A percentile compares a stretch with the other conserved stretches of the same genome.
phyloP scores from a whole-genome alignment of 2,329 filamentous ascomycete genomes.

The Aspergillus novoparasiticus region DNA sequence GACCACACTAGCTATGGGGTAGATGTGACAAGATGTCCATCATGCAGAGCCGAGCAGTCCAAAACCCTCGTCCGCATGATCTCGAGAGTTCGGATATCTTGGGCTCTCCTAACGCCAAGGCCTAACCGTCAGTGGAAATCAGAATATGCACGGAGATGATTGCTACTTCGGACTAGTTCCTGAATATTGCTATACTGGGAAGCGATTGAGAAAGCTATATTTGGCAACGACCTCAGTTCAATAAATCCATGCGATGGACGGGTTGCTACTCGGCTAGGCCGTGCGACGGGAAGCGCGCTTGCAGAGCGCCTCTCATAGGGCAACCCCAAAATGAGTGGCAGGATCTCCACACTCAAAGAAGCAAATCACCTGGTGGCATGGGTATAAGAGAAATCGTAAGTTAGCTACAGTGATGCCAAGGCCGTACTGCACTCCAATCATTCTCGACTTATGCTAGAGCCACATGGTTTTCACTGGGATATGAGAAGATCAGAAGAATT shows the following conservation, averaged over 20 bases:
- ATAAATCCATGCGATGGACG: slow-evolving; percentile 9
- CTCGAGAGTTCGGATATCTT: not conserved
- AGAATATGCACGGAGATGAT: slow-evolving; percentile 15
- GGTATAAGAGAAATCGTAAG: not conserved
- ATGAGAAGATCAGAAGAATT: slow-evolving; percentile 15
- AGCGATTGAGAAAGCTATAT: slow-evolving; percentile 14
- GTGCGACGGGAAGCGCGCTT: slow-evolving; percentile 35
- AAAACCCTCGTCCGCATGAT: slow-evolving; percentile 8
- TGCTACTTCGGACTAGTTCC: slow-evolving; percentile 18
- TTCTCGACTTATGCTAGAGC: slow-evolving; percentile 10
- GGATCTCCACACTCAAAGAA: slow-evolving; percentile 14
- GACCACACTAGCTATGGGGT: slow-evolving; percentile 18
- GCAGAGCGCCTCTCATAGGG: slow-evolving; percentile 32
- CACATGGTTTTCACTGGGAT: slow-evolving; percentile 23
- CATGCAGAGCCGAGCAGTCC: slow-evolving; percentile 22
- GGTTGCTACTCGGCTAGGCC: slow-evolving; percentile 10
- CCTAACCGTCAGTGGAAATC: not conserved
- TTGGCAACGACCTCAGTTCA: slow-evolving; percentile 17
- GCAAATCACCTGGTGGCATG: slow-evolving; percentile 19
- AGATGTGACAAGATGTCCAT: slow-evolving; percentile 20
- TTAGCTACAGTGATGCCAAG: slow-evolving; percentile 8
- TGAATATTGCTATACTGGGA: slow-evolving; percentile 1
- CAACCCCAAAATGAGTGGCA: slow-evolving; percentile 9
- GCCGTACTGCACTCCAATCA: slow-evolving; percentile 4
- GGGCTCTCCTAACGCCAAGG: slow-evolving; percentile 13